Conservation (phyloP, 345 rosid species). For the Erysimum cheiranthoides region DNA sequence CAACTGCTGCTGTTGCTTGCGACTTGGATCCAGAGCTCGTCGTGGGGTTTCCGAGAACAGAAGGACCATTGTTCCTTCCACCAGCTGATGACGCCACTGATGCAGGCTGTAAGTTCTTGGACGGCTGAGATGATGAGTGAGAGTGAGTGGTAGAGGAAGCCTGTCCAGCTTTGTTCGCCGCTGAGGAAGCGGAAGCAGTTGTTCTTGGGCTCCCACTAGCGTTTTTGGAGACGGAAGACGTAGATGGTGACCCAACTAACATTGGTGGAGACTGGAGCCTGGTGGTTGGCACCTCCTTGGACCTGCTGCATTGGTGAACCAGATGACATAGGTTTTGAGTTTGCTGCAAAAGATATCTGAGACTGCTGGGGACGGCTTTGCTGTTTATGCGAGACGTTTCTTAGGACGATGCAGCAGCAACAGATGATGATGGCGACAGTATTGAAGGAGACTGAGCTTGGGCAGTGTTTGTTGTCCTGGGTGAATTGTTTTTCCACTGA, state of each 20-base stretch:
- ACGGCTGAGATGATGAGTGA: constrained; percentile 68
- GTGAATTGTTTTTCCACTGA: constrained; percentile 83
- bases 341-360: constrained; percentile 77
- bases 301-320: constrained; percentile 56
- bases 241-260: constrained; percentile 79
- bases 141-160: constrained; percentile 55
- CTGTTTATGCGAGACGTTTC: constrained; percentile 69
- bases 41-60: constrained; percentile 70
- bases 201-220: constrained; percentile 94
- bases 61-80: constrained; percentile 60
- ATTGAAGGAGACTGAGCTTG: constrained; percentile 66
- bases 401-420: constrained; percentile 61
- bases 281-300: constrained; percentile 54
- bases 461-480: constrained; percentile 52
- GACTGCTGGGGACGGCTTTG: constrained; percentile 72
- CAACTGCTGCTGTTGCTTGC: constrained; percentile 65
- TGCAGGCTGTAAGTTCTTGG: constrained; percentile 63
- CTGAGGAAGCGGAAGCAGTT: constrained; percentile 56
- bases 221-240: constrained; percentile 83
- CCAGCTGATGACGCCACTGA: constrained; percentile 64
- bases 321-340: constrained; percentile 62
- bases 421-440: constrained; percentile 49
- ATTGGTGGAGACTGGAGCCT: constrained; percentile 69
- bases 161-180: constrained; percentile 73
- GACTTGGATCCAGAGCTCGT: constrained; percentile 61